Evolutionary conservation across 352 stramenopile species (phyloP), one percentile per base, ranked within the genome.

Genomic region (Blastocystis sp.): DNA sequence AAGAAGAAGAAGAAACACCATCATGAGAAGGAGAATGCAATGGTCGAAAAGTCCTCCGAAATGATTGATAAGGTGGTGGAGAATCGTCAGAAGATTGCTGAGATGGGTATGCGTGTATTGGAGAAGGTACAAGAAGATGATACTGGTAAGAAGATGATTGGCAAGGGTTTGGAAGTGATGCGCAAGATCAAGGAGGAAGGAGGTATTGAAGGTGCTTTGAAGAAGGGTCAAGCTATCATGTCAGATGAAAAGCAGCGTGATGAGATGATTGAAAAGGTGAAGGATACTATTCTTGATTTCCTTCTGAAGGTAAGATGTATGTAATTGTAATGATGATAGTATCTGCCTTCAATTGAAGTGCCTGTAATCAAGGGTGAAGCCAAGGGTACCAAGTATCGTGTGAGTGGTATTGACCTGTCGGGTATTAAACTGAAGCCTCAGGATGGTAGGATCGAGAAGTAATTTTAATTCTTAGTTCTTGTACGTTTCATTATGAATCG

Each of bases 251-350:
- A 83, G 32, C 52, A 83, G 71, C 52, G 71, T 39, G 71, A 83
- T 32, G 71, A 83, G 32, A 83, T 83, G 71, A 83, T 83, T 43
- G 57, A 67, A 39, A 83, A 83, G 71, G 71, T 83, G 71, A 83
- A 83, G 57, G 46, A 69, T 43, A 19, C 71, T 37, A 12, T 83
- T 24, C 42, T 83, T 19, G 71, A 83, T 43, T 83, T 83, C 71
- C 27, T 83, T n/a, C 71, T 83, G 52, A 83, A 83, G 54, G 69
- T 80, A 16, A 16, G 54, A 14, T 39, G 21, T 21, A 39, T 32
- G 0, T 32, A 7, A 35, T 63, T 6, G 14, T 37, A 12, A 24
- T 21, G 37, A 35, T 27, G 46, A 51, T 65, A 80, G 71, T 83
- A 69, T 43, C 24, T 83, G 1, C 71, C 71, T 3, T 83, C 71